Conservation (phyloP, 805 yeast species). For the Hanseniaspora lachancei region DNA sequence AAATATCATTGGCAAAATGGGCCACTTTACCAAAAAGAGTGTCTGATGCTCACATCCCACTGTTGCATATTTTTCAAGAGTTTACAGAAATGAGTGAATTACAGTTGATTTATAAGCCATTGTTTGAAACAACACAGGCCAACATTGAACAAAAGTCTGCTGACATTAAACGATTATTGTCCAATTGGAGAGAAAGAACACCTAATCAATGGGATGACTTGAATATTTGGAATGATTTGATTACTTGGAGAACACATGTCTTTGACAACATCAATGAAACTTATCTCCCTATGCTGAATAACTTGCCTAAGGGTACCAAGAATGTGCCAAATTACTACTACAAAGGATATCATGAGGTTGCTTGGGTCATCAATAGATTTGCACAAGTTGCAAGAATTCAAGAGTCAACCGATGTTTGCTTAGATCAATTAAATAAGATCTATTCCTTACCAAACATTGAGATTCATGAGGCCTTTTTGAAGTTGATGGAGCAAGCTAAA, state of each 20-base stretch:
- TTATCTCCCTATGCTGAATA: conserved; percentile 82
- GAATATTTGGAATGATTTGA: conserved; percentile 92
- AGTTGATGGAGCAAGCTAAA: conserved; percentile 91
- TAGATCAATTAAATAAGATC: conserved; percentile 80
- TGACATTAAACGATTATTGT: conserved; percentile 84
- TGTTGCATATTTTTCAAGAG: conserved; percentile 90
- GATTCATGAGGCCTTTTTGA: conserved; percentile 93
- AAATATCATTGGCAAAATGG: conserved; percentile 84
- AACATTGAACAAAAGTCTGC: conserved; percentile 86
- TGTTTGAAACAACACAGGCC: conserved; percentile 80
- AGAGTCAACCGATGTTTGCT: conserved; percentile 92
- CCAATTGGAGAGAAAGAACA: conserved; percentile 94
- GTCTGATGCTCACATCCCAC: conserved; percentile 74
- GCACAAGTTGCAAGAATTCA: conserved; percentile 98
- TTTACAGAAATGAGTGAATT: conserved; percentile 97
- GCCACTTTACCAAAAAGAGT: conserved; percentile 64
- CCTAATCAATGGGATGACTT: conserved; percentile 98
- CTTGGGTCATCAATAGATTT: conserved; percentile 95
- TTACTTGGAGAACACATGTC: conserved; percentile 98
- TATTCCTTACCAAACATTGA: conserved; percentile 94
- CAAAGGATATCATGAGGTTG: conserved; percentile 95
- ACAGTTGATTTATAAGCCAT: conserved; percentile 76
- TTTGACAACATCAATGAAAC: conserved; percentile 91
- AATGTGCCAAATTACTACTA: conserved; percentile 86
- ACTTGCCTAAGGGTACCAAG: conserved; percentile 58